Conservation (phyloP, 805 yeast species). For the Torulaspora microellipsoides region DNA sequence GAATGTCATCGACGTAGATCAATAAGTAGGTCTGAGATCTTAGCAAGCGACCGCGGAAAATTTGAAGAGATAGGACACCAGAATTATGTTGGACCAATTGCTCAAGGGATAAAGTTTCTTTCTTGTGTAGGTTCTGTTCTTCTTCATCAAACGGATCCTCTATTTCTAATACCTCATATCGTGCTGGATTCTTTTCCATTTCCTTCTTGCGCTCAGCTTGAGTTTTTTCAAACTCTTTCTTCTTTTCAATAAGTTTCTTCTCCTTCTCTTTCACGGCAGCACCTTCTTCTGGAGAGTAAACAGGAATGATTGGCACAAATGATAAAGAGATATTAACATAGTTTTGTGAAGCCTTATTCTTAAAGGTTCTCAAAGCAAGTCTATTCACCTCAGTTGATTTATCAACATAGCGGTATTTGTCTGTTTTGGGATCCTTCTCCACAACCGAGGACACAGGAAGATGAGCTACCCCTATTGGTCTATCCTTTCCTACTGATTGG, state of each 20-base stretch:
- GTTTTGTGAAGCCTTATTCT: conserved; percentile 47
- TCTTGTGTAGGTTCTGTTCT: conserved; percentile 29
- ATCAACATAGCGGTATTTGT: conserved; percentile 46
- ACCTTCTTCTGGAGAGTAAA: conserved; percentile 54
- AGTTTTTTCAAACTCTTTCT: conserved; percentile 38
- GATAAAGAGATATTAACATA: conserved; percentile 50
- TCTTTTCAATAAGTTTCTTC: conserved; percentile 36
- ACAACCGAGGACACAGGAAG: conserved; percentile 42
- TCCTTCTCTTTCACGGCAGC: conserved; percentile 43
- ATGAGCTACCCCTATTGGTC: conserved; percentile 56
- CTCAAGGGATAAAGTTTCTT: conserved; percentile 47
- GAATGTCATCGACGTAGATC: conserved; percentile 59
- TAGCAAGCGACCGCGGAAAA: conserved; percentile 46
- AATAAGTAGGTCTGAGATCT: conserved; percentile 51
- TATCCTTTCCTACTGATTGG: conserved; percentile 58
- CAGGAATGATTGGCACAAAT: conserved; percentile 62
- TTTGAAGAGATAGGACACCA: conserved; percentile 56
- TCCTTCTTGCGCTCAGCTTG: conserved; percentile 48
- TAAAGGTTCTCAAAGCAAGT: conserved; percentile 29
- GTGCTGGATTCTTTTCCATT: conserved; percentile 52
- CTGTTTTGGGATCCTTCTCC: conserved; percentile 42
- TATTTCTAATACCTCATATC: conserved; percentile 58
- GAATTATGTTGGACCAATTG: conserved; percentile 49
- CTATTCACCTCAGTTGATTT: conserved; percentile 44
- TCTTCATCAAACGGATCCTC: conserved; percentile 40